Evolutionary conservation across 108 stramenopile genomes (phyloP), one percentile per base, ranked within the genome.

Genomic region (Cyclotella kingstonii): DNA sequence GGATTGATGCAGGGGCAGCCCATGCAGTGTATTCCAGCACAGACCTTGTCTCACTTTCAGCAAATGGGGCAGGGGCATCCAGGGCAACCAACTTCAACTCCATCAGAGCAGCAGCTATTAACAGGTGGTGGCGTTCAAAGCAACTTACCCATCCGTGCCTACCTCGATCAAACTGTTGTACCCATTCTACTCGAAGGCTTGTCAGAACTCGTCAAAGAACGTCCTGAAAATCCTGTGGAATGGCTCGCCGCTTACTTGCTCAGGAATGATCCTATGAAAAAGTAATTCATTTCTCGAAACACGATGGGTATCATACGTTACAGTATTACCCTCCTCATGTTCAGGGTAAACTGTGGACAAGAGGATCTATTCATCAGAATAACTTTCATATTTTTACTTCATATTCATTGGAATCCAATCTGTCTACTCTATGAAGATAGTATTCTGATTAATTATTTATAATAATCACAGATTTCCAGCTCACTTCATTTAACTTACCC

Each of bases 161-260:
- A 99, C 68, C 82, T 99, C 47, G 98, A 99, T 81, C 97, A 98
- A 59, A 99, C 98, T 10, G 98, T 98, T 12, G 97, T 99, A 75
- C 98, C 98, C 15, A 91, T 99, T 68, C 67, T 99, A 22, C 68
- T 98, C 42, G 97, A 98, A 66, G 98, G 97, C 42, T 97, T 99
- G 96, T 92, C 94, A 17, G 96, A 95, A 61, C 78, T 99, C 39
- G 98, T 97, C 60, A 98, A 98, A 84, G 98, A 98, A 76, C 85
- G 95, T 49, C 95, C 96, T 25, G 62, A 84, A 22, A 97, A 99
- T 72, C 98, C 98, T 19, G 92, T 99, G 40, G 96, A 99, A 70
- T 99, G 89, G 83, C 78, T 99, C 55, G 98, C 97, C 30, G 63
- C 85, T 25, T 99, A 98, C 61, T 79, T 99, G 65, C 53, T 99